Conservation (phyloP, 2,329 filamentous ascomycete species). For the Byssothecium circinans region DNA sequence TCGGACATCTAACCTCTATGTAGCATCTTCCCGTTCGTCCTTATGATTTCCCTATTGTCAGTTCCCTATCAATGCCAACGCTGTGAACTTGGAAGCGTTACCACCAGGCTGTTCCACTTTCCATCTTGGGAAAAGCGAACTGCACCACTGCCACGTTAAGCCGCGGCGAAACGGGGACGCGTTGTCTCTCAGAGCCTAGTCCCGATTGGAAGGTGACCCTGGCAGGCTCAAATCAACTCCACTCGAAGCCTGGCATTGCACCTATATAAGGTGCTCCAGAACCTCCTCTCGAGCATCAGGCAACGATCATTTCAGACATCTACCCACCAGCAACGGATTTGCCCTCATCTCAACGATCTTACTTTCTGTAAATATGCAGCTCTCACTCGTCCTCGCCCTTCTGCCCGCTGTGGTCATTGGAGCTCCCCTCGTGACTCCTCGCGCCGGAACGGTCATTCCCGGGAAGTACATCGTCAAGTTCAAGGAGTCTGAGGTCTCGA, state of each 20-base stretch:
- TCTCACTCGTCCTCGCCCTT: constrained; percentile 42
- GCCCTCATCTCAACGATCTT: constrained; percentile 14
- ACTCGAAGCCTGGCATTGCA: constrained; percentile 7
- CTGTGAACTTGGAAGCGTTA: constrained; percentile 24
- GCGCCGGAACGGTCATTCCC: constrained; percentile 41
- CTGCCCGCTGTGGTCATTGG: constrained; percentile 38
- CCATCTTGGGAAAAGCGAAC: constrained; percentile 29
- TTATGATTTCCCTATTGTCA: constrained; percentile 18
- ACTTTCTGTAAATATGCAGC: constrained; percentile 42
- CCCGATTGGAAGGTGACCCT: constrained; percentile 35
- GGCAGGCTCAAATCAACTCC: constrained; percentile 14
- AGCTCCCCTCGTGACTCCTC: constrained; percentile 44
- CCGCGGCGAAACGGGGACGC: constrained; percentile 21
- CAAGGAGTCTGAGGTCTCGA: constrained; percentile 40
- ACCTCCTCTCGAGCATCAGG: constrained; percentile 20
- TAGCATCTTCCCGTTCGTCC: constrained; percentile 17
- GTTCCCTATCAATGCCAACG: constrained; percentile 26
- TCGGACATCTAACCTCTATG: constrained; percentile 19
- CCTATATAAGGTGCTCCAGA: constrained; percentile 35
- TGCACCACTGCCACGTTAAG: constrained; percentile 29
- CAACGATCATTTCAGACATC: constrained; percentile 30
- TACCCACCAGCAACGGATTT: constrained; percentile 21
- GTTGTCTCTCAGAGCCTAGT: constrained; percentile 20
- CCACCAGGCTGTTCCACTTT: constrained; percentile 31
- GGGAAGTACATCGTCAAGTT: constrained; percentile 52